Evolutionary conservation across 441 rosid species (phyloP), one percentile per base, ranked within the genome.

Genomic region (Pelargonium australe): DNA sequence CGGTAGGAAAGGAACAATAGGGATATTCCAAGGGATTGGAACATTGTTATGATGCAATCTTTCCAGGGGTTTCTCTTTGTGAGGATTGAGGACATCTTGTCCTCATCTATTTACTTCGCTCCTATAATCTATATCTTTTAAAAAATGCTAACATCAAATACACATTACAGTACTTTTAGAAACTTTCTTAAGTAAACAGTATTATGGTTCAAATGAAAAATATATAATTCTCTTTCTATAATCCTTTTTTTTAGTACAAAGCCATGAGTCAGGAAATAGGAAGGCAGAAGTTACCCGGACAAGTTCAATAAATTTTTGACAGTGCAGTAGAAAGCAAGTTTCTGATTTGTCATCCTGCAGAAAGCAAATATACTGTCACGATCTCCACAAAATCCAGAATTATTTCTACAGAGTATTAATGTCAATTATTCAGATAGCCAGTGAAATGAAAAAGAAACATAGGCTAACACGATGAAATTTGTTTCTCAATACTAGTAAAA

Each of bases 321-420:
- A 85, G 79, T 85, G 94, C 75, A 94, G 90, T 72, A 94, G 87
- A 80, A 91, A 89, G 74, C 95, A 91, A 41, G 86, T 85, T n/a
- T 87, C 88, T n/a, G 97, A 89, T 80, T 84, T 89, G 68, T 89
- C 95, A 72, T 89, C 96, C 99, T 91, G 92, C 84, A 80, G 47
- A 70, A 72, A 73, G 70, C 25, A 83, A 73, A 72, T 55, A 5
- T 5, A 66, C 6, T 9, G 69, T 77, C 51, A 70, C 40, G 70
- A 77, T 65, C 55, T 64, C 66, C 63, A 28, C 68, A 73, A 72
- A 64, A 64, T 17, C 43, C 68, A 10, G 53, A 68, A 53, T 73
- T 10, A 17, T 63, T 55, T 13, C 47, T 64, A 13, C 7, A 11
- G 57, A 66, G 23, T 49, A 14, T n/a, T 20, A 53, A 3, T 12